These are phyloP conservation scores for Polytrichum commune DNA, from an alignment of 225 moss, liverwort and hornwort species.

Conservation along the genomic window DNA sequence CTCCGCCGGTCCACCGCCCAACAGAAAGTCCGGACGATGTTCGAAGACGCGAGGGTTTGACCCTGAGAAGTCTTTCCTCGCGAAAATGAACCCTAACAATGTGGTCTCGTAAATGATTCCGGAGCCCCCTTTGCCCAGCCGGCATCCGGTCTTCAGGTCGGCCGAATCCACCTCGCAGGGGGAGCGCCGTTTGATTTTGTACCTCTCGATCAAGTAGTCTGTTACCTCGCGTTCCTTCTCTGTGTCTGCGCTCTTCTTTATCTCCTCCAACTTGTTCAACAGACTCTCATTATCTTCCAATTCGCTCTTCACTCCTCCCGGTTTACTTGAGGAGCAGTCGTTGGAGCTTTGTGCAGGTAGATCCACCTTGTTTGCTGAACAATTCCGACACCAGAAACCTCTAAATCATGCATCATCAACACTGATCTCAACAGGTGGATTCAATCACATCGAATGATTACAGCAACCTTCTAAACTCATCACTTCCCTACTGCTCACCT, in stretches of 20 bases:
- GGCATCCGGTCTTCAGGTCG: neutral
- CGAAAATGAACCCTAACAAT: neutral
- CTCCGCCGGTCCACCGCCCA: slow-evolving; percentile 12
- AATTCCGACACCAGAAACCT: too few species aligned
- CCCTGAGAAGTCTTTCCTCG: neutral
- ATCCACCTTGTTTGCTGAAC: too few species aligned
- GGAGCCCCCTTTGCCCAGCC: neutral
- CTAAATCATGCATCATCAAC: too few species aligned
- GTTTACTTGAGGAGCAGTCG: too few species aligned
- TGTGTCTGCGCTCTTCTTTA: neutral
- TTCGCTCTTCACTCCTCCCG: neutral
- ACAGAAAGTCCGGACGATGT: slow-evolving; percentile 2
- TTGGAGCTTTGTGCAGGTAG: too few species aligned
- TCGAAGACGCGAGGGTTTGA: neutral
- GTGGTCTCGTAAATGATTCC: slow-evolving; percentile 2
- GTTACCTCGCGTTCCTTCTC: neutral
- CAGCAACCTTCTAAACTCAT: too few species aligned
- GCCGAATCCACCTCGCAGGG: neutral
- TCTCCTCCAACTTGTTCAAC: neutral
- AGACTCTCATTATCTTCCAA: neutral
- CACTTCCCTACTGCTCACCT: too few species aligned
- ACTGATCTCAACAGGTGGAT: too few species aligned
- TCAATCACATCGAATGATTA: too few species aligned
- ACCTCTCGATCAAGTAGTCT: slow-evolving; percentile 1
- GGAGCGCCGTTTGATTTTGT: neutral